These are phyloP conservation scores for Pseudotulostoma volvatum DNA, from an alignment of 495 filamentous ascomycete genomes.

Conservation along the genomic window DNA sequence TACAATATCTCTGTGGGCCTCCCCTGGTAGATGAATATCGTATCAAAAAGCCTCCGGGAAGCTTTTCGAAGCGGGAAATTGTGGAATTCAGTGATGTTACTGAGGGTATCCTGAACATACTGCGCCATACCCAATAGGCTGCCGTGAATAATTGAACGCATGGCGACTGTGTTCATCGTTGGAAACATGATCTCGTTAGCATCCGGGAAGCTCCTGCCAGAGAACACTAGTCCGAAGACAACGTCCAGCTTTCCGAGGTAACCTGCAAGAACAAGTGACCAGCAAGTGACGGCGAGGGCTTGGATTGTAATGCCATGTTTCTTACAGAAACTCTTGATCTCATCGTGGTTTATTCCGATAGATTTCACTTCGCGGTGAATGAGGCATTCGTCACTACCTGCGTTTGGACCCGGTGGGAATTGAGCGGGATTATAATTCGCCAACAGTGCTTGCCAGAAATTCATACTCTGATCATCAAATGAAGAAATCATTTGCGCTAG, in stretches of 20 bases:
- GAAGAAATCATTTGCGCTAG: constrained; percentile 27
- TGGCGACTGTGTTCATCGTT: constrained; percentile 59
- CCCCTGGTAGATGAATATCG: constrained; percentile 55
- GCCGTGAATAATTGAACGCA: constrained; percentile 49
- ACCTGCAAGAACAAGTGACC: constrained; percentile 43
- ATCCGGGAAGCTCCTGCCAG: constrained; percentile 45
- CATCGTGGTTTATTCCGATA: constrained; percentile 19
- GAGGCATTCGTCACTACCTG: constrained; percentile 23
- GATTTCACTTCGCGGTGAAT: constrained; percentile 30
- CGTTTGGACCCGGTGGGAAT: constrained; percentile 6
- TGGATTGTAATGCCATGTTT: constrained; percentile 43
- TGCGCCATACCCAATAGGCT: constrained; percentile 38
- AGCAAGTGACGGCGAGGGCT: constrained; percentile 47
- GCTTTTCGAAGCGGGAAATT: constrained; percentile 50
- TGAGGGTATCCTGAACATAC: constrained; percentile 39
- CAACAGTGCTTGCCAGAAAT: constrained; percentile 37
- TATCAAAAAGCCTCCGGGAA: constrained; percentile 37
- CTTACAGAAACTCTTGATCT: constrained; percentile 37
- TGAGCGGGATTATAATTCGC: constrained; percentile 24
- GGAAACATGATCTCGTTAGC: constrained; percentile 50
- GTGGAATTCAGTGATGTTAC: constrained; percentile 40
- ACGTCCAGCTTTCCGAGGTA: constrained; percentile 42
- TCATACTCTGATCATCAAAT: constrained; percentile 20
- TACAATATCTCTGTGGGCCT: constrained; percentile 3
- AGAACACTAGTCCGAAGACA: constrained; percentile 53